Percentiles rank a stretch among this genome's conserved stretches.
phyloP scores from a whole-genome alignment of 805 yeast species.

The Candida nonsorbophila region DNA sequence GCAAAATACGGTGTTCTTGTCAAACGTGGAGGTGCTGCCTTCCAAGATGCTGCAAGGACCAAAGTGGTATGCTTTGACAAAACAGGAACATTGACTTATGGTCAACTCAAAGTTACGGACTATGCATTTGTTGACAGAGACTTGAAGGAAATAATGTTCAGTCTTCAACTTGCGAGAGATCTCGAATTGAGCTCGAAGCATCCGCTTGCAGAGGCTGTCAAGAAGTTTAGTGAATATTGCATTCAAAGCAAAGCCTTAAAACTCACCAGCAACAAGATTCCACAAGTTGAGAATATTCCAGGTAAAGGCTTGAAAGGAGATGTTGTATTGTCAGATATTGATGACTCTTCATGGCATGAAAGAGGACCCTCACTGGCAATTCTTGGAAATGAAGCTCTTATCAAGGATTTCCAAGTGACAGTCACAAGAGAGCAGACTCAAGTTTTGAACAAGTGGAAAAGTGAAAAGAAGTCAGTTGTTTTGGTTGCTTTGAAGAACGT shows the following conservation, averaged over 20 bases:
- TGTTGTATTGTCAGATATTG: constrained; percentile 17
- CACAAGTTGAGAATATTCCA: constrained; percentile 46
- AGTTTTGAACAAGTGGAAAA: constrained; percentile 50
- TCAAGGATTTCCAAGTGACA: constrained; percentile 41
- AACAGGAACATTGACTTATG: constrained; percentile 74
- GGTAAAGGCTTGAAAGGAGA: constrained; percentile 58
- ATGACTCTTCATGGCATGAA: constrained; percentile 23
- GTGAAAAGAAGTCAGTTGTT: constrained; percentile 59
- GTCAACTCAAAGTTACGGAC: constrained; percentile 54
- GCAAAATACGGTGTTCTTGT: constrained; percentile 74
- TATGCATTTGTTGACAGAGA: constrained; percentile 21
- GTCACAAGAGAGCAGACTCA: constrained; percentile 29
- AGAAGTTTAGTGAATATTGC: constrained; percentile 17
- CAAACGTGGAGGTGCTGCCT: constrained; percentile 78
- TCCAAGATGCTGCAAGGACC: constrained; percentile 66
- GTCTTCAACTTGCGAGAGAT: constrained; percentile 49
- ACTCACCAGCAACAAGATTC: constrained; percentile 31
- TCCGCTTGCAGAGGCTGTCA: constrained; percentile 61
- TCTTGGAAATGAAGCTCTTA: constrained; percentile 58
- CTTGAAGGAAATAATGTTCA: constrained; percentile 14
- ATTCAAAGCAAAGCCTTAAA: constrained; percentile 22
- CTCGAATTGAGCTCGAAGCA: constrained; percentile 63
- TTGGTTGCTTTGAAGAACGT: constrained; percentile 42
- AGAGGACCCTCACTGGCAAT: constrained; percentile 31
- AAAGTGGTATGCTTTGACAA: constrained; percentile 71